Evolutionary conservation across 2,329 filamentous ascomycete species (phyloP), one percentile per base, ranked within the genome.

Genomic region (Purpureocillium takamizusanense): DNA sequence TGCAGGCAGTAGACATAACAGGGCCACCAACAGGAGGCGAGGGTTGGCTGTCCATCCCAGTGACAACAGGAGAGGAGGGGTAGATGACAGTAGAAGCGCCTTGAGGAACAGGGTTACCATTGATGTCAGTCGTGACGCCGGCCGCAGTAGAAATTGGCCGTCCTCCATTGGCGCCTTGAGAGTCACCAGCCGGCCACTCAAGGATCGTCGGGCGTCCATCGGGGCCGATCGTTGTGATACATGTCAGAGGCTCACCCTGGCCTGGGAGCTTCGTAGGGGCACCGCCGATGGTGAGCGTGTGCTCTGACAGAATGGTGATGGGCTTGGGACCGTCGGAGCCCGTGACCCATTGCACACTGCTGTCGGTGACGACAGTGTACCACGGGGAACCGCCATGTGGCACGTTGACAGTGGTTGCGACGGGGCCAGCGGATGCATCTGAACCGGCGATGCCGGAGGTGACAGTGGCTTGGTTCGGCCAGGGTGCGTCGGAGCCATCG

Each of bases 201-300:
- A 57, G n/a, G 9, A 55, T 41, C 14, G 55, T 58, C 11, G 50
- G 51, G 12, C 51, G 43, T 10, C 55, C 55, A 39, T 52, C 49
- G 2, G 41, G 34, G 9, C 48, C 48, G 14, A 38, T 43, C 31
- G 46, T 40, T 15, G 49, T 51, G 32, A 52, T 35, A 29, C 38
- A 51, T 31, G 49, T 43, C 25, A 42, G 34, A 13, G 47, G 33
- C 9, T 27, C 37, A 11, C 17, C 31, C 8, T 15, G 21, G 10
- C 31, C 39, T 3, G 40, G 35, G 3, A 31, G 31, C 10, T 39
- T 34, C 10, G 38, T 21, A 6, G 41, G 33, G 14, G 14, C 31
- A 15, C 44, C 15, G 21, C 25, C 38, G 37, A 51, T 18, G 18
- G 46, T 46, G 29, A 53, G 38, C 25, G 50, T 51, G 30, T 50